These are phyloP conservation scores for Cyberlindnera maritima DNA, from an alignment of 805 yeast genomes.

Conservation along the genomic window DNA sequence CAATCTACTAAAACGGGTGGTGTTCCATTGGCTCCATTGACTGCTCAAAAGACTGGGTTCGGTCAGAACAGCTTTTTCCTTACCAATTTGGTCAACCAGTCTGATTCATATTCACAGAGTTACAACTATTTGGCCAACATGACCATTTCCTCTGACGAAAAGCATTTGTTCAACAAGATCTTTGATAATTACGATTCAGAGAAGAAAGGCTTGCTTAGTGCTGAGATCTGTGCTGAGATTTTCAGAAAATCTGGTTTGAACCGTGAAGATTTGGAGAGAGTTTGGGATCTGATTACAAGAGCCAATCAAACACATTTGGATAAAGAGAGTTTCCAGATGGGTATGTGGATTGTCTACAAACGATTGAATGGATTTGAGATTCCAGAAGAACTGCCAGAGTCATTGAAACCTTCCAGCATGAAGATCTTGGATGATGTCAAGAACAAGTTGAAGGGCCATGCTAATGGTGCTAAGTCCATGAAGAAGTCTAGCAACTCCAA, in stretches of 20 bases:
- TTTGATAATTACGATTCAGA: conserved; percentile 86
- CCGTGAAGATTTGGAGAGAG: conserved; percentile 82
- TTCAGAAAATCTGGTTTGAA: conserved; percentile 89
- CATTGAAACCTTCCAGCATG: conserved; percentile 84
- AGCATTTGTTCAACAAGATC: conserved; percentile 79
- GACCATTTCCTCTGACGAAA: conserved; percentile 79
- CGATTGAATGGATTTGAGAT: conserved; percentile 81
- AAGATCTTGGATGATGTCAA: conserved; percentile 75
- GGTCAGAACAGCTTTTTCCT: conserved; percentile 40
- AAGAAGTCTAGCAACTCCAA: conserved; percentile 28
- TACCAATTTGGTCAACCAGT: conserved; percentile 64
- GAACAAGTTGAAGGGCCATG: conserved; percentile 34
- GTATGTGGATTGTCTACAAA: conserved; percentile 94
- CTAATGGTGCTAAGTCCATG: conserved; percentile 12
- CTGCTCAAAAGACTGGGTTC: conserved; percentile 43
- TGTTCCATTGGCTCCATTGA: conserved; percentile 29
- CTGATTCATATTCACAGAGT: conserved; percentile 29
- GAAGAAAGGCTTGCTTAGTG: conserved; percentile 68
- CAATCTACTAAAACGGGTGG: conserved; percentile 2
- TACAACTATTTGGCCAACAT: conserved; percentile 30
- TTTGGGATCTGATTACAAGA: conserved; percentile 88
- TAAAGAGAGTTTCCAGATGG: conserved; percentile 91
- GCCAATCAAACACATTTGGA: conserved; percentile 84
- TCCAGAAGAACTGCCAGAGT: conserved; percentile 83
- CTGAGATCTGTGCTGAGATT: conserved; percentile 81